These are phyloP conservation scores for Rhizoclosmatium globosum DNA, from an alignment of 192 early-diverging fungal species.

Conservation along the genomic window DNA sequence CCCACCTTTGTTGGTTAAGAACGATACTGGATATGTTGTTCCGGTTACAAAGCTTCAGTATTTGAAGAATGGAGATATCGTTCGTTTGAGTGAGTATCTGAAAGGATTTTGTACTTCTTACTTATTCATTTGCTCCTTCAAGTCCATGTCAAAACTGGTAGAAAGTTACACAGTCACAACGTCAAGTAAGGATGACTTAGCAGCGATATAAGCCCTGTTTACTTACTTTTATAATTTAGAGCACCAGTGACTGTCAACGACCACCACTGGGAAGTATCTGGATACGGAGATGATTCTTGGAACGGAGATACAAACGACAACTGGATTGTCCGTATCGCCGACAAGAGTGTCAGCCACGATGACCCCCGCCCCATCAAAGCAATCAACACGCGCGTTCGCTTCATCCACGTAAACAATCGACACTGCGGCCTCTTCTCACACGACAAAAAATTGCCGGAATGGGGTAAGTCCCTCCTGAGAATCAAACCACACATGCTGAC, in stretches of 20 bases:
- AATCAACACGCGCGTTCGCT: constrained; percentile 68
- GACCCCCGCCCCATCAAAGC: constrained; percentile 58
- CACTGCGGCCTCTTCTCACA: constrained; percentile 85
- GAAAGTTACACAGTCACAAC: constrained; percentile 57
- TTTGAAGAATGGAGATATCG: constrained; percentile 75
- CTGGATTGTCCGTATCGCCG: constrained; percentile 85
- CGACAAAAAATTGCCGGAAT: constrained; percentile 77
- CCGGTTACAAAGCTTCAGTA: constrained; percentile 39
- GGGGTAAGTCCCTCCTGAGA: constrained; percentile 54
- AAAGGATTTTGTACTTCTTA: background rate
- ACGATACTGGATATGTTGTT: constrained; percentile 37
- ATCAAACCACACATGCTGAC: too few relatives aligned
- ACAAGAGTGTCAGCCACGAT: constrained; percentile 65
- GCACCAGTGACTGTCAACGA: constrained; percentile 45
- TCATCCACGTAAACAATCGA: constrained; percentile 76
- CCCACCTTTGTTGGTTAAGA: constrained; percentile 46
- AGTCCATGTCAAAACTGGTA: constrained; percentile 52
- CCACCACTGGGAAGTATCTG: constrained; percentile 58
- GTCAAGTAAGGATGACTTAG: constrained; percentile 37
- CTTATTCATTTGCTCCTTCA: constrained; percentile 9
- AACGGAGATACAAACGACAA: constrained; percentile 91
- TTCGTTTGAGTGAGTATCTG: constrained; percentile 64
- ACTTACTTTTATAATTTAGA: background rate
- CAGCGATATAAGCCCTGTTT: background rate
- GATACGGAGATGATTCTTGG: constrained; percentile 64